Conservation (phyloP, 2,329 filamentous ascomycete genomes). For the Cladobotryum protrusum region DNA sequence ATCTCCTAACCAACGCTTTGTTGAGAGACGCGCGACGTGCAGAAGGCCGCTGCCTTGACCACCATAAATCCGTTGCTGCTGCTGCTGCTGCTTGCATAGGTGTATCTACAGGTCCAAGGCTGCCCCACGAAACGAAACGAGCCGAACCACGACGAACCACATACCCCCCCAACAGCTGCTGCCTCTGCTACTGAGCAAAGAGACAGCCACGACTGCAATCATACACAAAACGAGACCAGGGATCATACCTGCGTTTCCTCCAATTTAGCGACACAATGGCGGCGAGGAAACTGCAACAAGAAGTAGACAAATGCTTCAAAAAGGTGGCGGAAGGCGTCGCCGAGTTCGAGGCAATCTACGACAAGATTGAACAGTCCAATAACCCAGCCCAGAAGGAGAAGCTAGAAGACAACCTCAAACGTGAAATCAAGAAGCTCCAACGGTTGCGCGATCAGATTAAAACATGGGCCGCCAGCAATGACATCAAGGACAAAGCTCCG, state of each 20-base stretch:
- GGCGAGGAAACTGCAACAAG: conserved; percentile 91
- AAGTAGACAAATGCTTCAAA: conserved; percentile 99
- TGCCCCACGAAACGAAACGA: background rate
- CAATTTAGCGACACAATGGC: conserved; percentile 60
- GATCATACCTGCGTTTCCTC: too few relatives aligned
- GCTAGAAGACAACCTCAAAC: conserved; percentile 94
- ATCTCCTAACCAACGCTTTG: background rate
- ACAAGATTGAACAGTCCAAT: conserved; percentile 90
- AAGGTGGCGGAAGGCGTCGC: conserved; percentile 90
- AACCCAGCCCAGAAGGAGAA: conserved; percentile 97
- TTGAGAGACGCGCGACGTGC: too few relatives aligned
- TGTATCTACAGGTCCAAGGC: too few relatives aligned
- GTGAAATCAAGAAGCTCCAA: conserved; percentile 99
- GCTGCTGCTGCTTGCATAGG: too few relatives aligned
- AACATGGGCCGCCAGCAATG: conserved; percentile 96
- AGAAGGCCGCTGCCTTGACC: too few relatives aligned
- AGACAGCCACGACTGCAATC: too few relatives aligned
- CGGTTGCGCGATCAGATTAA: conserved; percentile 97
- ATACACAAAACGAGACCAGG: too few relatives aligned
- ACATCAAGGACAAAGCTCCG: conserved; percentile 98
- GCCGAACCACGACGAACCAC: background rate
- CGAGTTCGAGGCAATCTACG: conserved; percentile 91
- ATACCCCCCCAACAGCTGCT: background rate
- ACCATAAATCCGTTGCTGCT: too few relatives aligned
- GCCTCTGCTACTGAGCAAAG: conserved; percentile 2